Conservation (phyloP, 192 early-diverging fungal genomes). For the Jimgerdemannia lactiflua region DNA sequence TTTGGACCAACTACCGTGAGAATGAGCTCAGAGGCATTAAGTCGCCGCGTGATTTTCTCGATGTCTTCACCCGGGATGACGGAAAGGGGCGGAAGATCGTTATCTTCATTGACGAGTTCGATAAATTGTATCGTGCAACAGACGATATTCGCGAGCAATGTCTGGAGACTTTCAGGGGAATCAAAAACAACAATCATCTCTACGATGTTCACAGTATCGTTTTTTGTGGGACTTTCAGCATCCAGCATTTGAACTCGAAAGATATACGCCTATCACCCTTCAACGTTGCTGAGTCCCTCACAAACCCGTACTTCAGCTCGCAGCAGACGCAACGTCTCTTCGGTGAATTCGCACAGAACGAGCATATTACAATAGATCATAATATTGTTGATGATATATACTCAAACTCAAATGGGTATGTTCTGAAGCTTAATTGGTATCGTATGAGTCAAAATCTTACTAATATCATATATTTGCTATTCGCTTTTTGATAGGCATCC, state of each 20-base stretch:
- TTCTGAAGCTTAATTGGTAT: neutral
- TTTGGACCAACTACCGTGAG: neutral
- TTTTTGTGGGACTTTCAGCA: neutral
- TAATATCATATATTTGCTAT: neutral
- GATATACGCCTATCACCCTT: conserved; percentile 1
- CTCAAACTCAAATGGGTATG: conserved; percentile 7
- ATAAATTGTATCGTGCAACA: conserved; percentile 8
- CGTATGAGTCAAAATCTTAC: neutral
- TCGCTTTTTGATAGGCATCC: conserved; percentile 8
- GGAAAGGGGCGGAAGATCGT: neutral
- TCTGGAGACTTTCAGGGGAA: neutral
- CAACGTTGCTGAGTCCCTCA: neutral
- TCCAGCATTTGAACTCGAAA: neutral
- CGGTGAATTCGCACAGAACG: neutral
- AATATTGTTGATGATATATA: conserved; percentile 2
- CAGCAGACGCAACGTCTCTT: neutral
- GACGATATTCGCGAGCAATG: neutral
- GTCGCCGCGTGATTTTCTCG: conserved; percentile 3
- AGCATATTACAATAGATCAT: neutral
- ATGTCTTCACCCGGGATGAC: neutral
- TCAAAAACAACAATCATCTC: conserved; percentile 3
- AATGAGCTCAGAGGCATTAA: neutral
- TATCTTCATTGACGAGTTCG: conserved; percentile 21
- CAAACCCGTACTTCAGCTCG: conserved; percentile 5
- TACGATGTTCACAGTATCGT: neutral